A percentile compares a stretch with the other conserved stretches of the same genome.
These are phyloP conservation scores for Penicillium sp. DNA, from an alignment of 2,329 filamentous ascomycete species.

Conservation along the genomic window DNA sequence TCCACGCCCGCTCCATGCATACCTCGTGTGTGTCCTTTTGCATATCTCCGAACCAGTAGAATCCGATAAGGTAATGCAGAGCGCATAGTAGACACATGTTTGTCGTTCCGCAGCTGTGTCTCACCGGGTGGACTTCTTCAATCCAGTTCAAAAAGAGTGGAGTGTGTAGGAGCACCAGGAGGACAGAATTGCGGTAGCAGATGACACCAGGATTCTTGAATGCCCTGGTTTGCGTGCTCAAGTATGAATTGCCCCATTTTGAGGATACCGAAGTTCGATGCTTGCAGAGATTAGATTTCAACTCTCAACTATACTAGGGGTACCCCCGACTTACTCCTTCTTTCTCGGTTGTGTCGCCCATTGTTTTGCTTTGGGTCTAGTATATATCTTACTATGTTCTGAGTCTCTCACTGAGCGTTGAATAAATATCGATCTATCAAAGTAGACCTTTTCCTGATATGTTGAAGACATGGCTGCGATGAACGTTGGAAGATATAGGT, in stretches of 20 bases:
- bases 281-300: neutral
- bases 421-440: neutral
- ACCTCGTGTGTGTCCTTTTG: neutral
- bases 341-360: neutral
- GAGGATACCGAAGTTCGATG: neutral
- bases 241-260: neutral
- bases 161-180: conserved; percentile 33
- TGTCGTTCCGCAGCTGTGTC: neutral
- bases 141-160: conserved; percentile 33
- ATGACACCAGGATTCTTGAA: conserved; percentile 16
- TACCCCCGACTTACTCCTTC: neutral
- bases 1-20: conserved; percentile 15
- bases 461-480: conserved; percentile 4
- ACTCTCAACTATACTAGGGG: neutral
- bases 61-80: conserved; percentile 18
- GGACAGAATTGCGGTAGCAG: conserved; percentile 36
- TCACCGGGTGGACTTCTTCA: conserved; percentile 4
- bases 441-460: neutral
- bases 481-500: neutral
- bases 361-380: neutral
- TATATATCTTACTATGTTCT: neutral
- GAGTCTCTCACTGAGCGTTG: neutral
- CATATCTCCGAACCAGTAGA: conserved; percentile 25
- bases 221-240: conserved; percentile 7
- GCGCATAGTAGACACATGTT: conserved; percentile 22